A percentile compares a stretch with the other conserved stretches of the same genome.
These are phyloP conservation scores for Avena eriantha DNA, from an alignment of 176 grass and related monocot species.

Conservation along the genomic window DNA sequence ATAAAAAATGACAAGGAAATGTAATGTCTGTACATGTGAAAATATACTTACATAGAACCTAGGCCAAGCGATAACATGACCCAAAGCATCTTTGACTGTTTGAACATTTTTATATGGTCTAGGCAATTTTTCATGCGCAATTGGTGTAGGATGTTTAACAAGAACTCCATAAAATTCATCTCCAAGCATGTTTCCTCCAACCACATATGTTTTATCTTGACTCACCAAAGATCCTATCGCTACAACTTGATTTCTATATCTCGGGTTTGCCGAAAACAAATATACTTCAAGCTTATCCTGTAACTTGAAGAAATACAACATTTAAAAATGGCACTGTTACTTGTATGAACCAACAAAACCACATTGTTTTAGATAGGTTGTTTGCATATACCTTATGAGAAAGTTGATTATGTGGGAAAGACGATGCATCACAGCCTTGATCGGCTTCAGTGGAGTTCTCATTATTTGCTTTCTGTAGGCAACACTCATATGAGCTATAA, in stretches of 20 bases:
- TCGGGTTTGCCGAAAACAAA: background rate
- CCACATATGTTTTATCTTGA: background rate
- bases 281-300: background rate
- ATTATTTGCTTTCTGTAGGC: background rate
- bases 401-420: background rate
- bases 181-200: constrained; percentile 21
- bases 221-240: background rate
- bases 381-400: background rate
- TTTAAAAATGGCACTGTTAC: background rate
- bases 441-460: background rate
- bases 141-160: background rate
- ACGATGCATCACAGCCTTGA: background rate
- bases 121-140: background rate
- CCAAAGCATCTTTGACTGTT: too few species aligned
- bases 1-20: background rate
- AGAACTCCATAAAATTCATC: background rate
- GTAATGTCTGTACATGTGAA: background rate
- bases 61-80: too few species aligned
- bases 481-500: background rate
- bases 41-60: background rate
- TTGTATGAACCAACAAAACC: background rate
- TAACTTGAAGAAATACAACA: background rate
- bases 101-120: too few species aligned
- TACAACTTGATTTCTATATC: background rate
- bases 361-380: background rate